phyloP scores from a whole-genome alignment of 768 basidiomycete genomes.

The Xerocomellus chrysenteron region DNA sequence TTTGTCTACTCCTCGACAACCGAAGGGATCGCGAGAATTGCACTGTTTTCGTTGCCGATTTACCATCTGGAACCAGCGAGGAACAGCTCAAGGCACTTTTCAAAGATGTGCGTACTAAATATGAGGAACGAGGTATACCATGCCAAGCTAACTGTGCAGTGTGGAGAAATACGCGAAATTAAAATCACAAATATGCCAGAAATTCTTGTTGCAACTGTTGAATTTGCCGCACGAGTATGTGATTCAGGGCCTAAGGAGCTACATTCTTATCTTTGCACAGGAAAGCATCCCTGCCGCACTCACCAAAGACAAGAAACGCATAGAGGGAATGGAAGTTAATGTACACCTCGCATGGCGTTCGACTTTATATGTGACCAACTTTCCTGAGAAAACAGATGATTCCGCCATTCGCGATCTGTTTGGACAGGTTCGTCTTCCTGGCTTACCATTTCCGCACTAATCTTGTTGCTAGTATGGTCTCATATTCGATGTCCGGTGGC shows the following conservation, averaged over 20 bases:
- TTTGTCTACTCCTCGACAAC: neutral
- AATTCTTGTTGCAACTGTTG: constrained; percentile 77
- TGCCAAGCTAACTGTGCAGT: constrained; percentile 49
- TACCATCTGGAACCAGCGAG: constrained; percentile 57
- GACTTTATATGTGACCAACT: constrained; percentile 95
- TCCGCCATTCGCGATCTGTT: constrained; percentile 72
- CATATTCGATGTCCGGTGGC: constrained; percentile 96
- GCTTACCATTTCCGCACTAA: neutral
- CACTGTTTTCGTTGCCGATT: constrained; percentile 82
- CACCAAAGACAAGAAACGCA: constrained; percentile 91
- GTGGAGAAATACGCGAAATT: constrained; percentile 82
- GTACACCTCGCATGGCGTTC: constrained; percentile 94
- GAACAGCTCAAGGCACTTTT: constrained; percentile 73
- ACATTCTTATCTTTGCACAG: constrained; percentile 34
- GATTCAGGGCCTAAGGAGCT: neutral
- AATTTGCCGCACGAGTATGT: constrained; percentile 65
- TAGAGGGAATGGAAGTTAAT: constrained; percentile 71
- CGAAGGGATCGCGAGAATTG: constrained; percentile 91
- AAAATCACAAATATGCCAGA: constrained; percentile 66
- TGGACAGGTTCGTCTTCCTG: constrained; percentile 52
- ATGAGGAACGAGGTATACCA: neutral
- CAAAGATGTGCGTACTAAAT: constrained; percentile 65
- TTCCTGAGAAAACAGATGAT: constrained; percentile 84
- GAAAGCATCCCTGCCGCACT: constrained; percentile 83
- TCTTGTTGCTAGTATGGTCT: constrained; percentile 66